phyloP scores from a whole-genome alignment of 2,329 filamentous ascomycete genomes.

The Ceratocystiopsis sp. region DNA sequence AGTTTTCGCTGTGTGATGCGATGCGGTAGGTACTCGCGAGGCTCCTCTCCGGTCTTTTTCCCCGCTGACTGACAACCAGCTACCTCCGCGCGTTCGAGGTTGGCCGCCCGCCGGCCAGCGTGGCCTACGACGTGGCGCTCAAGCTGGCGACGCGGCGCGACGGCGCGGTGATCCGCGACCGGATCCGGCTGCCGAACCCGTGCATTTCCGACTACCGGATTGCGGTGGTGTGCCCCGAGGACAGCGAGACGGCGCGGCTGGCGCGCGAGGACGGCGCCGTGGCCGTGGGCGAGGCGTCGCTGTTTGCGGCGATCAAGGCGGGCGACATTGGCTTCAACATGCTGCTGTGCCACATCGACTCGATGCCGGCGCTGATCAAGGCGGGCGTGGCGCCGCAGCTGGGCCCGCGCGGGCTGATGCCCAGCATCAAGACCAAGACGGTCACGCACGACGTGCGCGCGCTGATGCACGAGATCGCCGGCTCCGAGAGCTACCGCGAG shows the following conservation, averaged over 20 bases:
- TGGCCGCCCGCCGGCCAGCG: slow-evolving; percentile 50
- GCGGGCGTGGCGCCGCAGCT: slow-evolving; percentile 64
- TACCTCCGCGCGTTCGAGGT: slow-evolving; percentile 89
- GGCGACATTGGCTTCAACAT: slow-evolving; percentile 77
- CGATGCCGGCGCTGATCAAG: slow-evolving; percentile 63
- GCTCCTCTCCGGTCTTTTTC: neutral
- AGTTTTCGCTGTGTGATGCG: slow-evolving; percentile 76
- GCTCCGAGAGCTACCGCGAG: slow-evolving; percentile 77
- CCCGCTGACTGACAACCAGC: slow-evolving; percentile 28
- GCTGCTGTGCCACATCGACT: slow-evolving; percentile 70
- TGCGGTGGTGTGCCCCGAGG: slow-evolving; percentile 79
- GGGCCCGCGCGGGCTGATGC: slow-evolving; percentile 86
- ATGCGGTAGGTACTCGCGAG: slow-evolving; percentile 48
- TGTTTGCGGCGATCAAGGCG: slow-evolving; percentile 61
- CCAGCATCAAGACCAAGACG: slow-evolving; percentile 71
- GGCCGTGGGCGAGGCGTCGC: slow-evolving; percentile 66
- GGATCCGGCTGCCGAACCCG: slow-evolving; percentile 73
- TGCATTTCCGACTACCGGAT: slow-evolving; percentile 80
- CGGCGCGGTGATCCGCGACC: slow-evolving; percentile 73
- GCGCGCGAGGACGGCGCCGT: slow-evolving; percentile 65
- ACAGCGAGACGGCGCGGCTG: slow-evolving; percentile 53
- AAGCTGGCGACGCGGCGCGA: slow-evolving; percentile 72
- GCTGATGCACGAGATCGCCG: slow-evolving; percentile 67
- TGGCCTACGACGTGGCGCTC: slow-evolving; percentile 82
- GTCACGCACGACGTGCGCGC: slow-evolving; percentile 64